Conservation (phyloP, 2,329 filamentous ascomycete genomes). For the Neopestalotiopsis clavispora region DNA sequence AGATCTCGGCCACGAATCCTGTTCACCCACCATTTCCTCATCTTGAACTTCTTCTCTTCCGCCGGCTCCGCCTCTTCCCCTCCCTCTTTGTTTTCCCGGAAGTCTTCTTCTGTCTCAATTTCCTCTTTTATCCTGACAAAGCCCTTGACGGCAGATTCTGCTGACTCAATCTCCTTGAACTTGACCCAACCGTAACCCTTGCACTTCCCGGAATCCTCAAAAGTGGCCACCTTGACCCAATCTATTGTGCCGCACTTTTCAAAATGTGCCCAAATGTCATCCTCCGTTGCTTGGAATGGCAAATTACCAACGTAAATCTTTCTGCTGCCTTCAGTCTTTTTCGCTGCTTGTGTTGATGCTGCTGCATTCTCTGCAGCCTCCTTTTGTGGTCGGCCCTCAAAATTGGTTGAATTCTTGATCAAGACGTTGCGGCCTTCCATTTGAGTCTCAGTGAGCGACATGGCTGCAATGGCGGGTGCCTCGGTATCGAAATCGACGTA, state of each 20-base stretch:
- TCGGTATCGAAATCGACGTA: constrained; percentile 89
- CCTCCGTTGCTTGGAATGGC: constrained; percentile 79
- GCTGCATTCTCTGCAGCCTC: constrained; percentile 41
- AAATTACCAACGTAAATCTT: constrained; percentile 94
- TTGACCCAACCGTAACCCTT: constrained; percentile 97
- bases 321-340: constrained; percentile 64
- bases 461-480: constrained; percentile 73
- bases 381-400: constrained; percentile 85
- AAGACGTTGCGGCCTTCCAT: constrained; percentile 78
- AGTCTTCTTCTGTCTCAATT: constrained; percentile 66
- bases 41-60: constrained; percentile 60
- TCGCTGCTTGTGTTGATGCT: constrained; percentile 31
- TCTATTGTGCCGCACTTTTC: constrained; percentile 82
- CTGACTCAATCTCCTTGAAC: constrained; percentile 79
- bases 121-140: constrained; percentile 75
- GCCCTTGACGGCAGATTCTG: constrained; percentile 78
- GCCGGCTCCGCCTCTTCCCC: constrained; percentile 48
- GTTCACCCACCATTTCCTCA: constrained; percentile 83
- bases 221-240: constrained; percentile 88
- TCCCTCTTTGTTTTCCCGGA: constrained; percentile 53
- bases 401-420: constrained; percentile 92
- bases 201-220: constrained; percentile 96
- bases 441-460: constrained; percentile 85
- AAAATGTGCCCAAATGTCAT: constrained; percentile 82
- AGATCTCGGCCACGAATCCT: constrained; percentile 78